Percentiles rank a stretch among this genome's conserved stretches.
phyloP scores from a whole-genome alignment of 1,284 basidiomycete genomes.

The Cutaneotrichosporon sp. region DNA sequence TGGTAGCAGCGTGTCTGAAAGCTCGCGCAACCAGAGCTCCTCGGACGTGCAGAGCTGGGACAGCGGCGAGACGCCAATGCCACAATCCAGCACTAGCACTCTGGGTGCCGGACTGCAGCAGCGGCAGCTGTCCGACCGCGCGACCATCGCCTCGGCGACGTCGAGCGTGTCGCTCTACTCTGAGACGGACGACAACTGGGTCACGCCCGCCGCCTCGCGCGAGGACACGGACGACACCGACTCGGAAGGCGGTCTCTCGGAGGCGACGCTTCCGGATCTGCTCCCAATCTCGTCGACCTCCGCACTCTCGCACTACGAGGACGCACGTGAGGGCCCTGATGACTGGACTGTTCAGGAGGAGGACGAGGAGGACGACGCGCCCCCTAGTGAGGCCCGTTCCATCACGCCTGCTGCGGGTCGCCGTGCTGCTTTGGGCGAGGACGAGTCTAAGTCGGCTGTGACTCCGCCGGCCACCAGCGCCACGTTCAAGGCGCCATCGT shows the following conservation, averaged over 20 bases:
- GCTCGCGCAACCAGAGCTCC: constrained; percentile 5
- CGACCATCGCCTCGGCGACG: neutral
- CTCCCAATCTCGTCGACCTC: constrained; percentile 19
- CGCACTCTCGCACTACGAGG: constrained; percentile 18
- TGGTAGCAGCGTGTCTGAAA: neutral
- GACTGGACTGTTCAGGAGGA: constrained; percentile 7
- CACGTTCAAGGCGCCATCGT: neutral
- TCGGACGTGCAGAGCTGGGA: constrained; percentile 3
- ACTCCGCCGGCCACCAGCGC: neutral
- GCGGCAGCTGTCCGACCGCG: neutral
- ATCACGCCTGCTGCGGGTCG: neutral
- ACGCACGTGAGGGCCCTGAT: constrained; percentile 9
- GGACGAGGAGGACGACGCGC: constrained; percentile 2
- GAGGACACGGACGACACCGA: constrained; percentile 5
- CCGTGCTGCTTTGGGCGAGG: neutral
- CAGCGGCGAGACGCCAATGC: neutral
- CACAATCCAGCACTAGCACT: neutral
- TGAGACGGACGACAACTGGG: neutral
- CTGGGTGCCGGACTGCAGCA: constrained; percentile 1
- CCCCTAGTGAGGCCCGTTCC: neutral
- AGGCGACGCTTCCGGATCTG: constrained; percentile 22
- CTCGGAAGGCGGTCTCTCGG: constrained; percentile 14
- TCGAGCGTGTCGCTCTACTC: constrained; percentile 18
- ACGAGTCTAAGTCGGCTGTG: neutral
- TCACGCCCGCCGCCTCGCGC: neutral